A percentile compares a stretch with the other conserved stretches of the same genome.
phyloP scores from a whole-genome alignment of 2,329 filamentous ascomycete species.

The Penicillium sp. region DNA sequence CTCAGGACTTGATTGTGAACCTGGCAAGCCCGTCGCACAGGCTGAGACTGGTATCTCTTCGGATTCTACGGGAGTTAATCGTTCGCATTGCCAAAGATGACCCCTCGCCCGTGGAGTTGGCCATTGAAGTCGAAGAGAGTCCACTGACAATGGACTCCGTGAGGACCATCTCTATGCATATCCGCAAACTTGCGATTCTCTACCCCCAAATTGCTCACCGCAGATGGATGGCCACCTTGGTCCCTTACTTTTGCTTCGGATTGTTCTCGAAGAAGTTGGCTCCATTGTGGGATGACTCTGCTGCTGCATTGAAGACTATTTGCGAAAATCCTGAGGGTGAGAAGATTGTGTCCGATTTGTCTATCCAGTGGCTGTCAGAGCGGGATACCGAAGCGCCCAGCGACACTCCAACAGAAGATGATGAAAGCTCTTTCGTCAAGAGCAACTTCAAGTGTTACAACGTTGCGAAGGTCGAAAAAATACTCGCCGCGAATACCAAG shows the following conservation, averaged over 20 bases:
- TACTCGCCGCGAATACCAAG: slow-evolving; percentile 46
- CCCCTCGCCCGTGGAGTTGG: slow-evolving; percentile 43
- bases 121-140: slow-evolving; percentile 71
- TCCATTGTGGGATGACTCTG: slow-evolving; percentile 78
- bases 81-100: slow-evolving; percentile 42
- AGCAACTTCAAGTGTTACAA: slow-evolving; percentile 75
- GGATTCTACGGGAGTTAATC: slow-evolving; percentile 58
- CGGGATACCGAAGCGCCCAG: slow-evolving; percentile 19
- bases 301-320: slow-evolving; percentile 65
- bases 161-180: slow-evolving; percentile 71
- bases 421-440: slow-evolving; percentile 19
- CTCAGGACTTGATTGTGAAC: slow-evolving; percentile 60
- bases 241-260: slow-evolving; percentile 79
- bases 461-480: slow-evolving; percentile 50
- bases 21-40: slow-evolving; percentile 66
- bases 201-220: slow-evolving; percentile 54
- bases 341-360: slow-evolving; percentile 59
- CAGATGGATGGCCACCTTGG: slow-evolving; percentile 59
- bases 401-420: slow-evolving; percentile 21
- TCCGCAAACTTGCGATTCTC: slow-evolving; percentile 62
- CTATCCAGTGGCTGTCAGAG: slow-evolving; percentile 64
- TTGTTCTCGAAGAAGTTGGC: slow-evolving; percentile 76
- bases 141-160: slow-evolving; percentile 67
- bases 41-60: slow-evolving; percentile 63
- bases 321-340: slow-evolving; percentile 63